Conservation (phyloP, 805 yeast genomes). For the Pichia cabralensis region DNA sequence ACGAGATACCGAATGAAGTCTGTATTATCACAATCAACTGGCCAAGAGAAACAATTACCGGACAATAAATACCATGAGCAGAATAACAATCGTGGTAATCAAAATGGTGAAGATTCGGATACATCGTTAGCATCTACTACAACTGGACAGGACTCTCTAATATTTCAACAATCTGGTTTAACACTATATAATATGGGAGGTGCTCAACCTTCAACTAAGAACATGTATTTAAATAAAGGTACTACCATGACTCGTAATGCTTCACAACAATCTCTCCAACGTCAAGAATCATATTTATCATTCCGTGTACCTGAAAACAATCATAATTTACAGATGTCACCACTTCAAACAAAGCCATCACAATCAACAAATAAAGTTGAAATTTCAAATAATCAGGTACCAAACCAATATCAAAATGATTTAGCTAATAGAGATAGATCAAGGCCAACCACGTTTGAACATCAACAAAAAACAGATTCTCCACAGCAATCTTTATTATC, state of each 20-base stretch:
- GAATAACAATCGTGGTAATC: not conserved
- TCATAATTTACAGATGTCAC: too few species aligned
- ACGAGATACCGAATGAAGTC: constrained; percentile 9
- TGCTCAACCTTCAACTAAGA: constrained; percentile 5
- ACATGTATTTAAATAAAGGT: not conserved
- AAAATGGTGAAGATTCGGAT: not conserved
- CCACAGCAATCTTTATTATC: constrained; percentile 2
- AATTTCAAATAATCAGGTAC: not conserved
- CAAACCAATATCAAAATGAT: not conserved
- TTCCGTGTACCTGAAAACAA: constrained; percentile 7
- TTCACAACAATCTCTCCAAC: constrained; percentile 12
- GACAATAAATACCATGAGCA: not conserved
- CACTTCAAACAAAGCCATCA: not conserved
- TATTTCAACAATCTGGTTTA: constrained; percentile 19
- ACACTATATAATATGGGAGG: constrained; percentile 9
- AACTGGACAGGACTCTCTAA: constrained; percentile 10
- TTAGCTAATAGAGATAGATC: not conserved
- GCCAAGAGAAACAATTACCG: constrained; percentile 29
- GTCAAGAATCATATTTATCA: constrained; percentile 15
- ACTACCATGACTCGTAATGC: not conserved
- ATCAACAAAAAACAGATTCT: not conserved
- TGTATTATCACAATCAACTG: constrained; percentile 42
- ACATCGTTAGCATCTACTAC: not conserved
- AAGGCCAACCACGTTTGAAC: not conserved
- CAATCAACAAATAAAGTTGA: not conserved